A percentile compares a stretch with the other conserved stretches of the same genome.
Evolutionary conservation across 768 basidiomycete species (phyloP).

Genomic region (Suillus brevipes): DNA sequence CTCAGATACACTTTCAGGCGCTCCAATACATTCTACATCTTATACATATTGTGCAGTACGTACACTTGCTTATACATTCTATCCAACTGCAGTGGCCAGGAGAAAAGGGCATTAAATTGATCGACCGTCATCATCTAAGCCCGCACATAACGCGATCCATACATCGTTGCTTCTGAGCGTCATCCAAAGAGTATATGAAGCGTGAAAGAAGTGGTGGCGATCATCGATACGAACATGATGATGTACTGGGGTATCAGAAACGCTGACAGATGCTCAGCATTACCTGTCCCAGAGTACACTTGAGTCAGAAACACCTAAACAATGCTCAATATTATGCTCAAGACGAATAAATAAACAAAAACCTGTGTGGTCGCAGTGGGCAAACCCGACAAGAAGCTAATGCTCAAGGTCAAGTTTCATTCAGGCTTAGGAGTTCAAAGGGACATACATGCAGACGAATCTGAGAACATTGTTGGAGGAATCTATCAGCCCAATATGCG

Average conservation of each 20-base stretch:
- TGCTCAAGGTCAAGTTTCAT: not conserved
- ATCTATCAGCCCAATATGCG: conserved; percentile 45
- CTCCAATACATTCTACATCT: not conserved
- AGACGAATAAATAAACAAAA: conserved; percentile 5
- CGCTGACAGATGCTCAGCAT: conserved; percentile 57
- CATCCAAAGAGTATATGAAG: conserved; percentile 39
- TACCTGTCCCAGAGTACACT: conserved; percentile 65
- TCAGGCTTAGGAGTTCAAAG: not conserved
- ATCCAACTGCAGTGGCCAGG: not conserved
- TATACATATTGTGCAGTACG: too few species aligned
- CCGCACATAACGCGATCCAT: not conserved
- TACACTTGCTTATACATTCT: not conserved
- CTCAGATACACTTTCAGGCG: not conserved
- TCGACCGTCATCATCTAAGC: not conserved
- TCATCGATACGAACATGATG: conserved; percentile 41
- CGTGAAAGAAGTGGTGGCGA: conserved; percentile 37
- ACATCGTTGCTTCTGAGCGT: not conserved
- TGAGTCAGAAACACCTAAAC: conserved; percentile 62
- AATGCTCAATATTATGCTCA: not conserved
- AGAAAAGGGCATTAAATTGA: not conserved
- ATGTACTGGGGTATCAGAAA: conserved; percentile 62
- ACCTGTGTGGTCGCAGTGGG: conserved; percentile 65
- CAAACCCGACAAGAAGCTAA: conserved; percentile 58
- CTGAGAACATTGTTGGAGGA: conserved; percentile 56
- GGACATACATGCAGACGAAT: conserved; percentile 67